Base-by-base conservation (phyloP, 2,329 filamentous ascomycete species). In the Curvularia spicifera region DNA sequence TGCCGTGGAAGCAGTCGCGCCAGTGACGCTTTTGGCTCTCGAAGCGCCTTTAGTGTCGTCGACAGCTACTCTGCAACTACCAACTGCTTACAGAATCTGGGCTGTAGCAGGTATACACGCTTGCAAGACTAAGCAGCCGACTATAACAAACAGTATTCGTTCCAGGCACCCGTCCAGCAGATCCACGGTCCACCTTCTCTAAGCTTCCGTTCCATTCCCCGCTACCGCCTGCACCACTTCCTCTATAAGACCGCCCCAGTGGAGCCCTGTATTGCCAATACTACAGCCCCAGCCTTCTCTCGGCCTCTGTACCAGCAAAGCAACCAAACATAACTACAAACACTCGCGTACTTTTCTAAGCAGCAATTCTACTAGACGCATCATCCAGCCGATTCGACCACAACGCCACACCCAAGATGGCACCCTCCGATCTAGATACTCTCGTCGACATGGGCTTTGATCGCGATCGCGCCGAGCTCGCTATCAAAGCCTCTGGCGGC, bases 401-500 rank as follows among this genome's bases (percentile, higher is more conserved):
- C 43, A 44, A 24, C 53, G 39, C 55, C 58, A 50, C 44, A 43
- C 39, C 40, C 67, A 74, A 24, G 44, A 83, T 81, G 78, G 72
- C 81, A 2, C 81, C 83, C 13, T 81, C 83, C 56, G 86, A 89
- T 71, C 78, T 88, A 37, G 82, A 87, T 44, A 81, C 83, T 73
- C 84, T 89, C 68, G 75, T 86, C 68, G 85, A 86, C 59, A 89
- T 89, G 86, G 87, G 87, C 78, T 99, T 99, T 73, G 91, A 96
- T 64, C 86, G 87, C 71, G 87, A 91, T 71, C 88, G 91, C 65
- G 89, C 92, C 46, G 86, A 93, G 75, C 80, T 98, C 45, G 95
- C 95, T 35, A 83, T 97, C 64, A 91, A 94, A 79, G 91, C 91
- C 72, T 86, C 88, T 12, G 92, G 93, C 61, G 90, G 90, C 57